Evolutionary conservation across 2,329 filamentous ascomycete species (phyloP).

Genomic region (Moelleriella libera): DNA sequence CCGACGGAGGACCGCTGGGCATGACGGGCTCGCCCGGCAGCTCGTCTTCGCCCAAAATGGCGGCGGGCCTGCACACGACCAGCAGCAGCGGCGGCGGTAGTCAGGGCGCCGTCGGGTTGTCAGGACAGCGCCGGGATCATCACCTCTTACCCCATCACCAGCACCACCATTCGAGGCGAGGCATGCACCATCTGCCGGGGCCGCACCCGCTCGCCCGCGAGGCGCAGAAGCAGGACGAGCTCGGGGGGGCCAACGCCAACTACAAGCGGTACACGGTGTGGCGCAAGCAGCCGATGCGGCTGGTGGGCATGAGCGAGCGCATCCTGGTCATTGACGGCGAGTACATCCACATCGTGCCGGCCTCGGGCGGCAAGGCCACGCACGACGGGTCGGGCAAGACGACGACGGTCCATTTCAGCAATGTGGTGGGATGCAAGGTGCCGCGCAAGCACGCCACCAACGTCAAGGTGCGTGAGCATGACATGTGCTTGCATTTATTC

Average conservation of each 20-base stretch:
- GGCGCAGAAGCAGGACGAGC: slow-evolving; percentile 43
- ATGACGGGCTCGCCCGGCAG: slow-evolving; percentile 55
- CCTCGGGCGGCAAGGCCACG: slow-evolving; percentile 49
- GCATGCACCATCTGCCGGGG: slow-evolving; percentile 28
- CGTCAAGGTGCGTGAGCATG: slow-evolving; percentile 54
- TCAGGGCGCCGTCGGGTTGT: slow-evolving; percentile 5
- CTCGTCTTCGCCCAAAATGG: slow-evolving; percentile 50
- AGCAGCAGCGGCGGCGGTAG: slow-evolving; percentile 13
- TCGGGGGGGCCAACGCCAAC: slow-evolving; percentile 34
- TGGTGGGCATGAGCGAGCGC: slow-evolving; percentile 62
- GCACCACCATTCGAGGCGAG: not conserved
- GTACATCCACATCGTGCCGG: slow-evolving; percentile 74
- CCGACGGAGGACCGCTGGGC: slow-evolving; percentile 56
- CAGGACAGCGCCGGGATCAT: not conserved
- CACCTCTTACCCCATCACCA: too few relatives aligned
- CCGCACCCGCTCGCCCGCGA: slow-evolving; percentile 55
- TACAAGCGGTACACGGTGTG: slow-evolving; percentile 71
- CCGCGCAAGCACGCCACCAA: slow-evolving; percentile 67
- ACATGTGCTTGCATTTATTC: slow-evolving; percentile 2
- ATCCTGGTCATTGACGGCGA: slow-evolving; percentile 72
- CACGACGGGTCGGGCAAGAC: slow-evolving; percentile 54
- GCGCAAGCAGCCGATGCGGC: slow-evolving; percentile 70
- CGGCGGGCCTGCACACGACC: slow-evolving; percentile 31
- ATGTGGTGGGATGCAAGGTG: slow-evolving; percentile 71
- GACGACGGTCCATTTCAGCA: slow-evolving; percentile 70